Percentiles rank a stretch among this genome's conserved stretches.
These are phyloP conservation scores for Neurospora sp. DNA, from an alignment of 495 filamentous ascomycete species.

Conservation along the genomic window DNA sequence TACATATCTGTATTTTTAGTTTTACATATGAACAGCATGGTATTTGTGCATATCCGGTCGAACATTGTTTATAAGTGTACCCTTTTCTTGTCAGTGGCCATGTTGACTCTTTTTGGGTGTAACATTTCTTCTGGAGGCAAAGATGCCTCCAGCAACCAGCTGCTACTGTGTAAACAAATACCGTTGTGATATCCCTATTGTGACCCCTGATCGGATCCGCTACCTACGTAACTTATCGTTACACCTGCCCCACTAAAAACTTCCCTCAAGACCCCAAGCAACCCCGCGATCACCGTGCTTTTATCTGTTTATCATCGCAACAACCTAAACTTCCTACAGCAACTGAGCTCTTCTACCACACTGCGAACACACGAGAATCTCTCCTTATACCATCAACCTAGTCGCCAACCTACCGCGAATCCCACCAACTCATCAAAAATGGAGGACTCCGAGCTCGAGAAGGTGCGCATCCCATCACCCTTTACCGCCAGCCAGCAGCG, in stretches of 20 bases:
- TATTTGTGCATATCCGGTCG: neutral
- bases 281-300: constrained; percentile 14
- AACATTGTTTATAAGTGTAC: neutral
- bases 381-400: neutral
- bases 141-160: neutral
- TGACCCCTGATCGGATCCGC: neutral
- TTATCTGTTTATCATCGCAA: neutral
- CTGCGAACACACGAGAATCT: neutral
- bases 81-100: neutral
- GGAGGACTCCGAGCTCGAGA: constrained; percentile 81
- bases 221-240: neutral
- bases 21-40: neutral
- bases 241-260: constrained; percentile 6
- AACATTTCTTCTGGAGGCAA: neutral
- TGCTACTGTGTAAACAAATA: neutral
- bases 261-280: neutral
- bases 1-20: neutral
- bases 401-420: neutral
- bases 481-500: neutral
- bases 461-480: constrained; percentile 38
- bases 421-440: constrained; percentile 31
- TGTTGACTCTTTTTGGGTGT: neutral
- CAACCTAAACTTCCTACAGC: neutral
- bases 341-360: neutral
- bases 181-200: neutral